A percentile compares a stretch with the other conserved stretches of the same genome.
phyloP scores from a whole-genome alignment of 768 basidiomycete species.

The Suillus cothurnatus region DNA sequence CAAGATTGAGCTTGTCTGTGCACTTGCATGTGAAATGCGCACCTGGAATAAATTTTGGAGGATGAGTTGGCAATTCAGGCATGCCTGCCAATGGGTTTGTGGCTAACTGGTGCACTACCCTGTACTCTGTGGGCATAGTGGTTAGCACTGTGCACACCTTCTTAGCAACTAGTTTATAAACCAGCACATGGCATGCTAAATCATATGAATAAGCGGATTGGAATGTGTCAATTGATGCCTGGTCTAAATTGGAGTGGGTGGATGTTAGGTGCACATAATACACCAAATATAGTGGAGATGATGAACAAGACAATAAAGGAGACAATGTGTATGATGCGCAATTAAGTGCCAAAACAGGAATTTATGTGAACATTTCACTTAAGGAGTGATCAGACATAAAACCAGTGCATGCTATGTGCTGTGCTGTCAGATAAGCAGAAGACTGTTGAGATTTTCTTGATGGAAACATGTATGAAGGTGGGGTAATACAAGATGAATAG shows the following conservation, averaged over 20 bases:
- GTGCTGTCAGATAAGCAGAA: too few relatives aligned
- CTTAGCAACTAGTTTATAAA: neutral
- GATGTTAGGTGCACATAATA: neutral
- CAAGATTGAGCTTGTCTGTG: too few relatives aligned
- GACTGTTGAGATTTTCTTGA: too few relatives aligned
- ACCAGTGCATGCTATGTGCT: too few relatives aligned
- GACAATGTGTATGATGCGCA: too few relatives aligned
- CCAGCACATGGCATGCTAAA: neutral
- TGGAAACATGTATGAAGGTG: too few relatives aligned
- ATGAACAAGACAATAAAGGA: too few relatives aligned
- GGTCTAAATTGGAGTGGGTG: fast-evolving
- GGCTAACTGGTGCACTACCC: fast-evolving
- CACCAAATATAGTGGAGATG: neutral
- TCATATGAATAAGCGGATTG: too few relatives aligned
- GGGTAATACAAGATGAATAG: too few relatives aligned
- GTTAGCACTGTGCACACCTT: neutral
- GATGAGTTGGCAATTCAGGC: neutral
- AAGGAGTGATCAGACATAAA: too few relatives aligned
- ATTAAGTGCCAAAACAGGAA: too few relatives aligned
- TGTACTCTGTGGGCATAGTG: neutral
- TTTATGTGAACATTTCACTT: too few relatives aligned
- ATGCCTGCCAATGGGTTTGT: neutral
- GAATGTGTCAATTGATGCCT: neutral
- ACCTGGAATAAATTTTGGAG: neutral
- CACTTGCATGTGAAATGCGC: fast-evolving